Evolutionary conservation across 495 filamentous ascomycete species (phyloP).

Genomic region (Filosporella fistucella): DNA sequence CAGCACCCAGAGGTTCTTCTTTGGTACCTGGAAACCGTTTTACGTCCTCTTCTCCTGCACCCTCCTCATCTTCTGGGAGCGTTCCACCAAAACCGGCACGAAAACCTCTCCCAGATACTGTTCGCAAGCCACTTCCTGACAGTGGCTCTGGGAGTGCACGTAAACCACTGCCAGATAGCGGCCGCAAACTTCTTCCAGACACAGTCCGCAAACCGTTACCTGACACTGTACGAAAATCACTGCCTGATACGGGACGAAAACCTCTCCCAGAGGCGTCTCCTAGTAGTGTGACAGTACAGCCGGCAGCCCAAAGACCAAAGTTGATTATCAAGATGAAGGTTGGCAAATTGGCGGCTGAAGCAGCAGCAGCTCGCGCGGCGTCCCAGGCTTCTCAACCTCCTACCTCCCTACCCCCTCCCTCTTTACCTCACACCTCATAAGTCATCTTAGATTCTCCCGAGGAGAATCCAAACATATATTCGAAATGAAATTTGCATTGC

Average conservation of each 20-base stretch:
- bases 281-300: not conserved
- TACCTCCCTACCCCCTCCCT: not conserved
- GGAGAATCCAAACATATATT: not conserved
- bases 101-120: not conserved
- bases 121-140: conserved; percentile 4
- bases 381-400: not conserved
- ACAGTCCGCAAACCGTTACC: conserved; percentile 3
- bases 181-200: not conserved
- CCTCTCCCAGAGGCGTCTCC: conserved; percentile 1
- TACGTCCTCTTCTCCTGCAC: conserved; percentile 5
- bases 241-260: conserved; percentile 2
- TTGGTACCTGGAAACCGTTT: conserved; percentile 2
- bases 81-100: too few species aligned
- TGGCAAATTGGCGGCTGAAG: not conserved
- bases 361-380: not conserved
- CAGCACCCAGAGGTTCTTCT: conserved; percentile 7
- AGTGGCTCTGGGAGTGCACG: too few species aligned
- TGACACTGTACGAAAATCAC: conserved; percentile 7
- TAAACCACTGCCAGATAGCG: conserved; percentile 10
- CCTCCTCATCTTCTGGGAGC: not conserved
- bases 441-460: not conserved
- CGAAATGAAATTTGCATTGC: conserved; percentile 3
- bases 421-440: not conserved
- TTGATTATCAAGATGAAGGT: not conserved
- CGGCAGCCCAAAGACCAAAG: not conserved